phyloP scores from a whole-genome alignment of 2,329 filamentous ascomycete species.

The Colletotrichum chrysophilum region DNA sequence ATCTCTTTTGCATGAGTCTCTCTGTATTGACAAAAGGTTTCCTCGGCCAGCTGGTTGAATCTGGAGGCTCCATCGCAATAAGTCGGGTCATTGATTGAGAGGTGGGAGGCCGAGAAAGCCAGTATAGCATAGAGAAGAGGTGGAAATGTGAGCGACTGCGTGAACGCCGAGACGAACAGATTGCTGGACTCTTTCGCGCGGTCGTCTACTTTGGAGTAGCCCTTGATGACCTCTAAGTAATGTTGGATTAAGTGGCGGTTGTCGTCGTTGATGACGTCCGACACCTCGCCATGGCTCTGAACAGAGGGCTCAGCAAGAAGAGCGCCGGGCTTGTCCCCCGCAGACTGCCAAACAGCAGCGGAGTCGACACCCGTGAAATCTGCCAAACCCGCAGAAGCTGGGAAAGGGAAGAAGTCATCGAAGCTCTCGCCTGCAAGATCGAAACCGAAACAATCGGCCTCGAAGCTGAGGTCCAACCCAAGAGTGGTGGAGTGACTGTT shows the following conservation, averaged over 20 bases:
- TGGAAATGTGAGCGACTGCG: not conserved
- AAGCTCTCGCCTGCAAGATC: not conserved
- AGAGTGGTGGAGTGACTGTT: accelerated
- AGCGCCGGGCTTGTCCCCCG: accelerated
- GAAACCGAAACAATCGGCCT: not conserved
- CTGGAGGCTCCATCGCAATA: not conserved
- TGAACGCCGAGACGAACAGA: not conserved
- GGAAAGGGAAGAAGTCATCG: not conserved
- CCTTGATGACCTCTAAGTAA: not conserved
- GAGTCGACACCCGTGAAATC: accelerated
- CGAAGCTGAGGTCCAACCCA: not conserved
- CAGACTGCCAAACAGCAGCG: not conserved
- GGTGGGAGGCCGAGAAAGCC: not conserved
- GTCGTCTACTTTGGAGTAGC: not conserved
- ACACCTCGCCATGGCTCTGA: not conserved
- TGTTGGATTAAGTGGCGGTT: not conserved
- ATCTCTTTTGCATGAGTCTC: not conserved
- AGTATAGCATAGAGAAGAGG: not conserved
- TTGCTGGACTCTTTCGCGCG: not conserved
- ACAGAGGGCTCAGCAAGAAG: not conserved
- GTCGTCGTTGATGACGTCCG: not conserved
- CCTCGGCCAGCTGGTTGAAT: not conserved
- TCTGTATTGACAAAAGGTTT: not conserved
- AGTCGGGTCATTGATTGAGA: not conserved
- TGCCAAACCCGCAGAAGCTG: not conserved